These are phyloP conservation scores for Apophysomyces variabilis DNA, from an alignment of 371 early-diverging fungal species.

Conservation along the genomic window DNA sequence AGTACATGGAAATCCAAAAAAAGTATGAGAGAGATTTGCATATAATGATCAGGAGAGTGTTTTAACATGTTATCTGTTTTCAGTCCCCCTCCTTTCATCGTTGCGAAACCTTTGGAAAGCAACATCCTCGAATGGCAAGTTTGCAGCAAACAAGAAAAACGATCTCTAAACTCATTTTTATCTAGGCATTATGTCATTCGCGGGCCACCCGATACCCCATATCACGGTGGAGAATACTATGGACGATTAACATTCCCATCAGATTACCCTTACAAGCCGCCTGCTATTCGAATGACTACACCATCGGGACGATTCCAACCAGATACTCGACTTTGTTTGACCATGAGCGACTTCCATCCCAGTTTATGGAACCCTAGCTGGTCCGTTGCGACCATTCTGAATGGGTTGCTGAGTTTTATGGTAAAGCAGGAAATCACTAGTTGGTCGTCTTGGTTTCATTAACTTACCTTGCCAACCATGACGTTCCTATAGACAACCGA, in stretches of 20 bases:
- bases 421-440: conserved; percentile 43
- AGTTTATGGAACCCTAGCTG: conserved; percentile 97
- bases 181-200: conserved; percentile 91
- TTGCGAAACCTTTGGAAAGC: conserved; percentile 89
- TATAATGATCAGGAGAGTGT: no score
- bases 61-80: not conserved
- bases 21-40: conserved; percentile 41
- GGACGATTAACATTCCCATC: conserved; percentile 93
- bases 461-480: no score
- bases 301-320: conserved; percentile 90
- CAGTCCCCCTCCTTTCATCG: conserved; percentile 73
- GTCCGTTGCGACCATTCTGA: conserved; percentile 95
- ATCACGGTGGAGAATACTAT: conserved; percentile 93
- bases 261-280: conserved; percentile 97
- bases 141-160: conserved; percentile 3
- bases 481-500: conserved; percentile 62
- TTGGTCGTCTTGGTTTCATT: not conserved
- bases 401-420: conserved; percentile 96
- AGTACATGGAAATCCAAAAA: conserved; percentile 82
- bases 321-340: conserved; percentile 89
- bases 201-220: conserved; percentile 95
- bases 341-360: conserved; percentile 95
- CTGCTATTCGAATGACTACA: conserved; percentile 94
- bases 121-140: conserved; percentile 95
- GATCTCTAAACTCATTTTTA: not conserved